Evolutionary conservation across 441 rosid genomes (phyloP), one percentile per base, ranked within the genome.

Genomic region (Pelargonium fulgidum): DNA sequence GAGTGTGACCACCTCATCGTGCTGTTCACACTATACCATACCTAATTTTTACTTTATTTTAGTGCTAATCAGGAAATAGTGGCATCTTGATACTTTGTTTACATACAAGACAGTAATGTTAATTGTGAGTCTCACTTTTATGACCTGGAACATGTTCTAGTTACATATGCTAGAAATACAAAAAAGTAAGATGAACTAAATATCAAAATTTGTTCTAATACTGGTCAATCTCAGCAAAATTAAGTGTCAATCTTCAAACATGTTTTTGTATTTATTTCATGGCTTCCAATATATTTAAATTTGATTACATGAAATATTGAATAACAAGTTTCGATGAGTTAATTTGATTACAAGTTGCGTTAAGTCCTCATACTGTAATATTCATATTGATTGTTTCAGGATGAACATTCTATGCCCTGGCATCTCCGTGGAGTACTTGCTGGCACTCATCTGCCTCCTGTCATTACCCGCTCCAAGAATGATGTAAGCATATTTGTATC

Each of bases 381-480:
- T 39, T 65, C 73, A 63, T 62, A 54, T 59, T 16, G 71, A 20
- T 74, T 73, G 14, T 45, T 80, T 81, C 81, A 93, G 99, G 84
- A 76, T 66, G 85, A 81, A 74, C 66, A 24, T 74, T 17, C 68
- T 64, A 62, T 71, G 42, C 76, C 76, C 20, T 81, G 82, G 85
- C 82, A 82, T 64, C 56, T 78, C 62, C 77, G 71, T 45, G 86
- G 78, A 68, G 75, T 65, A 65, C 66, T 79, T 73, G 78, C 86
- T 45, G 29, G 75, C 67, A 74, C 89, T 5, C 62, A 76, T 64
- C 81, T 82, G 77, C 85, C 72, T 0, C 74, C 91, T 66, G 74
- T 74, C 42, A 76, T 91, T 70, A 63, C 67, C 59, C 73, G 59
- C 17, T 78, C 85, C 14, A 93, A 89, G 84, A 83, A 84, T 72